These are phyloP conservation scores for Aspergillus sp. DNA, from an alignment of 2,329 filamentous ascomycete species.

Conservation along the genomic window DNA sequence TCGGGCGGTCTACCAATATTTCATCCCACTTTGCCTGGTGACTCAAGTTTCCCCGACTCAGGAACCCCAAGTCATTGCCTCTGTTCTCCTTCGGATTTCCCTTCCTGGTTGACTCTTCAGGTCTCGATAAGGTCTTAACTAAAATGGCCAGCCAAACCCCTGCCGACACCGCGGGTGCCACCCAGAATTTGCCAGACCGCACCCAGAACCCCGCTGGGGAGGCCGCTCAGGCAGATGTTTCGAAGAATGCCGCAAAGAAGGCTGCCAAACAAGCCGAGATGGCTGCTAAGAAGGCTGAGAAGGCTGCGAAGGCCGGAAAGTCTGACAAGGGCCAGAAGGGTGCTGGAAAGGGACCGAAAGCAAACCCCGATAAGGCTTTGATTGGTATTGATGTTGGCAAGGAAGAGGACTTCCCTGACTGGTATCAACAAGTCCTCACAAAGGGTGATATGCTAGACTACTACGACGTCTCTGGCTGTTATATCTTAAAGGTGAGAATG, in stretches of 20 bases:
- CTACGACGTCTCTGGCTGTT: constrained; percentile 97
- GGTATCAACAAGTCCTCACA: constrained; percentile 97
- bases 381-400: constrained; percentile 89
- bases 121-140: constrained; percentile 13
- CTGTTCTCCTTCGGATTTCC: constrained; percentile 15
- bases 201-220: constrained; percentile 39
- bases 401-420: constrained; percentile 81
- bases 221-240: constrained; percentile 34
- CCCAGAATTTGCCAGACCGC: constrained; percentile 41
- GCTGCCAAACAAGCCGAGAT: constrained; percentile 23
- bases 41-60: constrained; percentile 20
- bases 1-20: constrained; percentile 36
- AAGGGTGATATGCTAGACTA: constrained; percentile 98
- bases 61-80: constrained; percentile 16
- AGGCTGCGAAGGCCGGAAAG: constrained; percentile 47
- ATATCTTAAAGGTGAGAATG: constrained; percentile 71
- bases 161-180: constrained; percentile 27
- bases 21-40: constrained; percentile 39
- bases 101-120: constrained; percentile 20
- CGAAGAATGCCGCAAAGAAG: constrained; percentile 31
- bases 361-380: constrained; percentile 62
- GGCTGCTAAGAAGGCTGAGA: constrained; percentile 34
- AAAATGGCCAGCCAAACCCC: constrained; percentile 35
- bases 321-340: constrained; percentile 49
- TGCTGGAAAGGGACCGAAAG: constrained; percentile 50